Conservation (phyloP, 805 yeast species). For the Starmera dryadoides region DNA sequence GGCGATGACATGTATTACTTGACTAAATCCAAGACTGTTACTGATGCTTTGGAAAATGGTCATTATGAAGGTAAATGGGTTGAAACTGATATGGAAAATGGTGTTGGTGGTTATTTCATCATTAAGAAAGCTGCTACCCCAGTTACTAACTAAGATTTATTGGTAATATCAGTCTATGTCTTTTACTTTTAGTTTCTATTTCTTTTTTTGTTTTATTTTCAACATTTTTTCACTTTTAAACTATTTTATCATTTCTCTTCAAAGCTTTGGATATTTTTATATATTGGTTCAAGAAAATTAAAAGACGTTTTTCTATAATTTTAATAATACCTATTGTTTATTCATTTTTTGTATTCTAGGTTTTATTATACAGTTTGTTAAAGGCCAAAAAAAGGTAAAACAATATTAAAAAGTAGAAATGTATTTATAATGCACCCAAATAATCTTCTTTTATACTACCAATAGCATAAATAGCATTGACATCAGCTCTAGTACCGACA, state of each 20-base stretch:
- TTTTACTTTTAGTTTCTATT: too few species aligned
- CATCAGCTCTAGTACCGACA: constrained; percentile 96
- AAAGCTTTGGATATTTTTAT: too few species aligned
- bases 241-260: too few species aligned
- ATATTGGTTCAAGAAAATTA: too few species aligned
- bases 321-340: too few species aligned
- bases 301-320: too few species aligned
- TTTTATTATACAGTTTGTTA: too few species aligned
- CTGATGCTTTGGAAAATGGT: constrained; percentile 28
- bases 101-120: constrained; percentile 27
- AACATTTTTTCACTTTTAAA: too few species aligned
- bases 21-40: constrained; percentile 28
- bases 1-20: constrained; percentile 25
- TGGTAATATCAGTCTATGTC: too few species aligned
- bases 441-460: constrained; percentile 98
- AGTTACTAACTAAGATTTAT: too few species aligned
- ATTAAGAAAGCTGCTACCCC: constrained; percentile 6
- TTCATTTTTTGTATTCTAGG: background rate
- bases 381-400: too few species aligned
- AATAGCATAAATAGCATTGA: constrained; percentile 93
- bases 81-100: constrained; percentile 22
- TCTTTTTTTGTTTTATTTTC: background rate
- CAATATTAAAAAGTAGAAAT: background rate
- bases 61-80: constrained; percentile 28
- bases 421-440: constrained; percentile 68